Evolutionary conservation across 2,329 filamentous ascomycete genomes (phyloP), one percentile per base, ranked within the genome.

Genomic region (Dothistroma septosporum): DNA sequence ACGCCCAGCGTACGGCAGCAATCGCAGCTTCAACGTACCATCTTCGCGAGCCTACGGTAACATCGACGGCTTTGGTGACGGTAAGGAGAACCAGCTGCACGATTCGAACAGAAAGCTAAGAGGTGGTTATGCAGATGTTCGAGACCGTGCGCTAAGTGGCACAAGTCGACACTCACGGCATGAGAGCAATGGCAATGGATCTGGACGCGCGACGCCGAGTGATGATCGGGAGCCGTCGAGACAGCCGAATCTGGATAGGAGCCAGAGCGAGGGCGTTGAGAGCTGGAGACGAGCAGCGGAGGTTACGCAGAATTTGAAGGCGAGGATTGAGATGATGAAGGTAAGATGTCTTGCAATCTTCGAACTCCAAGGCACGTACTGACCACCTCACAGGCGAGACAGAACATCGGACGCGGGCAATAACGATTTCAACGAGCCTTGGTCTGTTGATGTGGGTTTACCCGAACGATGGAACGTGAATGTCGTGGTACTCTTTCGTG

Each of bases 281-380:
- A 97, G 92, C 74, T 99, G 94, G 94, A 95, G 92, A 79, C 83
- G 94, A 68, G 94, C 94, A 19, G 94, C 94, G 1, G 94, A 99
- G 79, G 94, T 99, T 60, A 99, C 94, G 58, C 97, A 92, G 76
- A 94, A 97, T 75, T 77, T 99, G 71, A 99, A 97, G 80, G 92
- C 93, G 56, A 86, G 94, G 74, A 99, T 99, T 76, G 94, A 97
- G 80, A 90, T 94, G 81, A 99, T 99, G 94, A 99, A 97, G 83
- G 85, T 83, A 70, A 65, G 79, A 73, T 31, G 19, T 22, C 14
- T 31, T 48, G 24, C 21, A 33, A 49, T 55, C 10, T 32, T 46
- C 21, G 55, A 28, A 28, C 28, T 50, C 5, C 35, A 21, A n/a
- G 46, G 16, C n/a, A 49, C 46, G 16, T 53, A 19, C 50, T 53